These are phyloP conservation scores for Brassica napus DNA, from an alignment of 345 rosid species.

Conservation along the genomic window DNA sequence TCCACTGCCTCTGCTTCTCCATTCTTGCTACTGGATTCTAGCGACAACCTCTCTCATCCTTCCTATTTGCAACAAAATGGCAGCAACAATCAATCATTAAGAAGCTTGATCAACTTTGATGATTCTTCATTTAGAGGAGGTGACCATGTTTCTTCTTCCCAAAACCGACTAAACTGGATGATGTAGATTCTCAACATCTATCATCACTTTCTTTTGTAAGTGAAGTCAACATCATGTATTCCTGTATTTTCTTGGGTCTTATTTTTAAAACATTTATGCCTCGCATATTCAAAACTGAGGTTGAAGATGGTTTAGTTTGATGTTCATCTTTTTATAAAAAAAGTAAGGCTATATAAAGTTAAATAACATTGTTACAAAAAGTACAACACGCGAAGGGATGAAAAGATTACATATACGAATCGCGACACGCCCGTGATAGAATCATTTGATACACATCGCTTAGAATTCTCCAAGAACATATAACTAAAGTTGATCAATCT, in stretches of 20 bases:
- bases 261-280: too few relatives aligned
- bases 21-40: constrained; percentile 40
- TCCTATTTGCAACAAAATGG: constrained; percentile 28
- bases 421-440: background rate
- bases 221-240: too few relatives aligned
- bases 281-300: too few relatives aligned
- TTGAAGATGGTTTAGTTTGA: too few relatives aligned
- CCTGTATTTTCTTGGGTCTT: too few relatives aligned
- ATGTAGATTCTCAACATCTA: background rate
- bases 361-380: too few relatives aligned
- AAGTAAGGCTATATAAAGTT: too few relatives aligned
- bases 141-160: constrained; percentile 35
- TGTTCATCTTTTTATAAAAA: too few relatives aligned
- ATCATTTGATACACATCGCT: constrained; percentile 12
- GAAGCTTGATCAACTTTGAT: constrained; percentile 38
- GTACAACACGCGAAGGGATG: constrained; percentile 2
- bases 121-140: constrained; percentile 34
- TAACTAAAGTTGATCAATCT: constrained; percentile 20
- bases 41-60: constrained; percentile 33
- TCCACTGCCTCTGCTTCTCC: constrained; percentile 44
- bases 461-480: constrained; percentile 23
- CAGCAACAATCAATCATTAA: constrained; percentile 13
- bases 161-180: constrained; percentile 37
- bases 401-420: constrained; percentile 2
- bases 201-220: background rate